Base-by-base conservation (phyloP, 495 filamentous ascomycete species). In the Alectoria sarmentosa region DNA sequence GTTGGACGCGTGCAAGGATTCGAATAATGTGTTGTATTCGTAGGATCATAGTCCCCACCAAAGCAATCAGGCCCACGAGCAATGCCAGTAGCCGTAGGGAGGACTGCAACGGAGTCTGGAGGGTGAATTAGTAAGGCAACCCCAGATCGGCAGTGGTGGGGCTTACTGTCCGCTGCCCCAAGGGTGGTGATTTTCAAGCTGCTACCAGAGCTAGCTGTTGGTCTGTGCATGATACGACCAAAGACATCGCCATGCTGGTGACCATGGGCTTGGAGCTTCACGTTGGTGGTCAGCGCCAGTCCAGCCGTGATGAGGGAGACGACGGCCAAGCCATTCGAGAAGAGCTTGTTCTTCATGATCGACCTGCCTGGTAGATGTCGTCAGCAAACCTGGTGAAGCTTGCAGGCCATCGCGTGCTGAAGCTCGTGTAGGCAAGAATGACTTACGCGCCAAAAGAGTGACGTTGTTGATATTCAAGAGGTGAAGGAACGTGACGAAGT, bases 201-300 rank as follows among this genome's bases (percentile, higher is more conserved):
- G 49, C 64, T 70, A 32, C 58, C 48, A 42, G 60, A 62, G 55
- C 60, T 60, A 37, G 58, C 61, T 58, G 23, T 48, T 62, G 56
- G 41, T 44, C 46, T 41, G 54, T 65, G 60, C 23, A 66, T 30
- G 34, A 68, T 44, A 58, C 55, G 68, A 28, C 61, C 57, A 34
- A 60, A 23, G 30, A 62, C 61, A n/a, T 71, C 65, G 17, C 63
- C 58, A 46, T 69, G 67, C 32, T 71, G 68, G 46, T 74, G 73
- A 46, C 64, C 63, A 52, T 73, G 69, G 38, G 69, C 59, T 59
- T 67, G 59, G 34, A 58, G 65, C 52, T 65, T 59, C 7, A 65
- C 70, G 52, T 54, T n/a, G 19, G 36, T 58, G 38, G 52, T 56
- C 26, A 41, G 58, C 15, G 52, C 9, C 21, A 65, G 30, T 49